phyloP scores from a whole-genome alignment of 441 rosid genomes.

The Rhodomyrtus psidioides region DNA sequence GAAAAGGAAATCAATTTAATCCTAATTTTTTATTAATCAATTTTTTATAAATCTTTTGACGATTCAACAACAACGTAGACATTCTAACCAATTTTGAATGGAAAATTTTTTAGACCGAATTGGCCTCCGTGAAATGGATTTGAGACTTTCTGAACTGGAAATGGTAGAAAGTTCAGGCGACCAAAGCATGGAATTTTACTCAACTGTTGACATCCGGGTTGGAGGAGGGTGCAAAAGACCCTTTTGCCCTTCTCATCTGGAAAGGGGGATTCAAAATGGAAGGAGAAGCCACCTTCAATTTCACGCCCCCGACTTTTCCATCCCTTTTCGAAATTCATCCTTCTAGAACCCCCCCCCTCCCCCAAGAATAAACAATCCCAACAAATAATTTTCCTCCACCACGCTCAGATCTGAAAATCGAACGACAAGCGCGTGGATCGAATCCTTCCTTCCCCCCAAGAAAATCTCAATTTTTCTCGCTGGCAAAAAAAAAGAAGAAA shows the following conservation, averaged over 20 bases:
- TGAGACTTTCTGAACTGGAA: background rate
- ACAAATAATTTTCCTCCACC: background rate
- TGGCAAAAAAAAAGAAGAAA: background rate
- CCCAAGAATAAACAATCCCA: background rate
- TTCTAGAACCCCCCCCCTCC: background rate
- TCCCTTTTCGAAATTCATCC: too few species aligned
- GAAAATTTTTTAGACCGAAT: background rate
- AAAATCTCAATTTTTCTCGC: too few species aligned
- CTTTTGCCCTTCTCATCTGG: background rate
- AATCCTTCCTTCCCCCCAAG: background rate
- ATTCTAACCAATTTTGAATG: background rate
- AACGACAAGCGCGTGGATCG: background rate
- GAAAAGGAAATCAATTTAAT: background rate
- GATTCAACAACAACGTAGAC: fast-evolving
- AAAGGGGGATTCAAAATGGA: background rate
- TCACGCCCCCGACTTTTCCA: too few species aligned
- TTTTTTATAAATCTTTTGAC: background rate
- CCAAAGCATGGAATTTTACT: background rate
- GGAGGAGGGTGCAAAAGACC: background rate
- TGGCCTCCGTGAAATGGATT: fast-evolving
- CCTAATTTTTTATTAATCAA: background rate
- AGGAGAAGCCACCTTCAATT: background rate
- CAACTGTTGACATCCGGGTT: background rate
- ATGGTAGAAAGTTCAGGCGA: background rate
- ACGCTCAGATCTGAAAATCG: background rate